phyloP scores from a whole-genome alignment of 2,329 filamentous ascomycete genomes.

The Immersiporthe knoxdaviesiana region DNA sequence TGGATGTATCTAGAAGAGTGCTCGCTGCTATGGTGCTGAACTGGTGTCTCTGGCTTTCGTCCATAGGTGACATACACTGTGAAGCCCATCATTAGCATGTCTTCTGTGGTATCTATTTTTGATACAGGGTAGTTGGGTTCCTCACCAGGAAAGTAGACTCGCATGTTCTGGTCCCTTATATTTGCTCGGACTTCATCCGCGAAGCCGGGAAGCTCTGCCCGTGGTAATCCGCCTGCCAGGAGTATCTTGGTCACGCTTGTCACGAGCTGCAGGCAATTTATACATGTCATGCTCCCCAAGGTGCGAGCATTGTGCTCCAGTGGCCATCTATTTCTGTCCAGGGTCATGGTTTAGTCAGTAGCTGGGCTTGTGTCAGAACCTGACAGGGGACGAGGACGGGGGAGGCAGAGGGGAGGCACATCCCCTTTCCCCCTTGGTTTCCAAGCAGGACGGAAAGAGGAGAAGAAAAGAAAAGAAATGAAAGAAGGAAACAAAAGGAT shows the following conservation, averaged over 20 bases:
- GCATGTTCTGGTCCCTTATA: constrained; percentile 1
- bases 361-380: background rate
- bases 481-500: background rate
- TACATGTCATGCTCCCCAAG: constrained; percentile 3
- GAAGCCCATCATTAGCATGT: background rate
- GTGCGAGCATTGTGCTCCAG: background rate
- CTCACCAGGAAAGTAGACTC: constrained; percentile 8
- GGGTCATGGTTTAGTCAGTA: background rate
- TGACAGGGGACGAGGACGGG: background rate
- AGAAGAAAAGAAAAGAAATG: no score
- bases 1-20: background rate
- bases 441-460: no score
- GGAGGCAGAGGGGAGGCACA: no score
- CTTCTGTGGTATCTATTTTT: no score
- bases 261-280: constrained; percentile 10
- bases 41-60: background rate
- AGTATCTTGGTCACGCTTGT: constrained; percentile 11
- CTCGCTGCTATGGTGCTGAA: background rate
- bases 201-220: background rate
- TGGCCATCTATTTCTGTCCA: constrained; percentile 4
- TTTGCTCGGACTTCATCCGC: background rate
- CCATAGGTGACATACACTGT: constrained; percentile 1
- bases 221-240: background rate
- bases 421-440: no score
- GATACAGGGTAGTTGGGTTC: no score